Percentiles rank a stretch among this genome's conserved stretches.
Conservation (phyloP, 176 grass and related monocot genomes). For the Phyllostachys edulis region DNA sequence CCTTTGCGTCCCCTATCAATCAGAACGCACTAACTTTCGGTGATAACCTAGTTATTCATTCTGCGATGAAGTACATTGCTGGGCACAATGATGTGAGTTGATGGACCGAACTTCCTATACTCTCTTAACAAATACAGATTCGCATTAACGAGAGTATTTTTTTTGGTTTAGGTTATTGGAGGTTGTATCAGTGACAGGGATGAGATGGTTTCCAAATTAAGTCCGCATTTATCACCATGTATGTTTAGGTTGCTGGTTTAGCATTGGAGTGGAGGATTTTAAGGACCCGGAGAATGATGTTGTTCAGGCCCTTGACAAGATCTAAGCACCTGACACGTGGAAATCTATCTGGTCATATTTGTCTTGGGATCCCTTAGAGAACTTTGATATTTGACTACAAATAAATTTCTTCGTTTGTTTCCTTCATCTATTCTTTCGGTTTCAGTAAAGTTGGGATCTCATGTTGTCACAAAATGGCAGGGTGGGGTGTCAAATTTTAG, state of each 20-base stretch:
- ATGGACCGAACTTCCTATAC: not conserved
- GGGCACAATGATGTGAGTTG: constrained; percentile 95
- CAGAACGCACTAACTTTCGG: constrained; percentile 95
- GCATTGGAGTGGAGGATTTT: constrained; percentile 90
- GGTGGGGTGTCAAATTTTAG: not conserved
- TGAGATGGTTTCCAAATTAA: constrained; percentile 69
- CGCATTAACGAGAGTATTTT: constrained; percentile 5
- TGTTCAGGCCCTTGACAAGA: constrained; percentile 74
- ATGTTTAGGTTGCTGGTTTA: constrained; percentile 93
- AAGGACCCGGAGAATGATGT: constrained; percentile 88
- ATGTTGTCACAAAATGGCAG: not conserved
- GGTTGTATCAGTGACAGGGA: constrained; percentile 74
- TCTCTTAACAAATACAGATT: constrained; percentile 6
- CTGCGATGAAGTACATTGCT: constrained; percentile 95
- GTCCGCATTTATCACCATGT: constrained; percentile 84
- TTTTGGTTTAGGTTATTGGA: constrained; percentile 69
- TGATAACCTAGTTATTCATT: constrained; percentile 95
- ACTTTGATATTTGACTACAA: constrained; percentile 17
- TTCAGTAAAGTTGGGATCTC: not conserved
- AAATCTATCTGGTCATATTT: constrained; percentile 21
- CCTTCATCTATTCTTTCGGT: not conserved
- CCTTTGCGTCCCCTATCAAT: constrained; percentile 95
- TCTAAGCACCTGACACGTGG: constrained; percentile 42
- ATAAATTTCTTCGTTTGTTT: constrained; percentile 3
- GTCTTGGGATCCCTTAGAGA: not conserved